Conservation (phyloP, 1,284 basidiomycete species). For the Irpex rosettiformis region DNA sequence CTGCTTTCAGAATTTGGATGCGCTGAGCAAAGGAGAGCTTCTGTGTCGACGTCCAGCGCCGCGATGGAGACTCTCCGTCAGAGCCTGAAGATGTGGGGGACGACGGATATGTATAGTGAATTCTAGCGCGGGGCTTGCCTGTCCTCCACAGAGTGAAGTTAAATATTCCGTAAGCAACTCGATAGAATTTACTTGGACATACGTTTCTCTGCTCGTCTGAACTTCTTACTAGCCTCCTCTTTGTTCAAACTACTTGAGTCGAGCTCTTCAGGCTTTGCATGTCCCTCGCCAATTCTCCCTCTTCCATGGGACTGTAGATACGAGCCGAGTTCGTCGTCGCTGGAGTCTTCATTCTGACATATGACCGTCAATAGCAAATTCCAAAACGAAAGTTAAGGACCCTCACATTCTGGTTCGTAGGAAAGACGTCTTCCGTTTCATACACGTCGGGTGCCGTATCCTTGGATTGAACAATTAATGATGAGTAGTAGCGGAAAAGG, state of each 20-base stretch:
- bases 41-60: neutral
- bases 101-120: constrained; percentile 64
- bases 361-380: neutral
- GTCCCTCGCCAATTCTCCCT: constrained; percentile 32
- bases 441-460: constrained; percentile 91
- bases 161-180: neutral
- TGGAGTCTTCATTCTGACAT: constrained; percentile 54
- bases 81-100: constrained; percentile 46
- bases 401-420: constrained; percentile 44
- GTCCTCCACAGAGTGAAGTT: constrained; percentile 28
- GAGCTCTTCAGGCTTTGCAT: constrained; percentile 42
- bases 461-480: constrained; percentile 35
- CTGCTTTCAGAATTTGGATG: constrained; percentile 57
- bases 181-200: constrained; percentile 9
- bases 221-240: constrained; percentile 64
- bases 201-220: constrained; percentile 66
- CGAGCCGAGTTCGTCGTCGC: constrained; percentile 56
- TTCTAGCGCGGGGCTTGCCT: constrained; percentile 43
- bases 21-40: constrained; percentile 47
- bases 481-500: neutral
- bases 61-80: constrained; percentile 20
- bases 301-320: constrained; percentile 34
- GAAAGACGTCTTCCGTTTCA: constrained; percentile 81
- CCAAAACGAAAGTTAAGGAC: neutral
- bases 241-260: constrained; percentile 45